Conservation (phyloP, 805 yeast genomes). For the Candida argentea region DNA sequence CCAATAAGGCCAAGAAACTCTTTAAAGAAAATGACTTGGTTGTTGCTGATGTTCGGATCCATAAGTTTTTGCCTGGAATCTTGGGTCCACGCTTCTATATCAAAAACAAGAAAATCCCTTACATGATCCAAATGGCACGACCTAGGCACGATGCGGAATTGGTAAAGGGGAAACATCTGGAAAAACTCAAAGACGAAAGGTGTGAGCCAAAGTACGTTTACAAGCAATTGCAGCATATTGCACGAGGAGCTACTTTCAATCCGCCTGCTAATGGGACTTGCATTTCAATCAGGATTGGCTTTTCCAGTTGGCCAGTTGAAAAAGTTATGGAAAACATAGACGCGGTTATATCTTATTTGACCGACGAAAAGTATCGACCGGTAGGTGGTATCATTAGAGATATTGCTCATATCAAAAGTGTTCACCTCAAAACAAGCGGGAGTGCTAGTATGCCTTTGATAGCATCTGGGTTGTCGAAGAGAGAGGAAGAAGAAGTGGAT, state of each 20-base stretch:
- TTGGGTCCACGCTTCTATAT: constrained; percentile 54
- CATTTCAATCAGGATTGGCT: constrained; percentile 51
- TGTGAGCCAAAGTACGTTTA: constrained; percentile 58
- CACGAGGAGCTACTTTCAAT: constrained; percentile 47
- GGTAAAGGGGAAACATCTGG: constrained; percentile 18
- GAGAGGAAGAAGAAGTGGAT: constrained; percentile 9
- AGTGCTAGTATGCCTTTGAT: constrained; percentile 56
- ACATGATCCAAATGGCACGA: constrained; percentile 50
- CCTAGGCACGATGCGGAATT: constrained; percentile 28
- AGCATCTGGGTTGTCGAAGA: constrained; percentile 4
- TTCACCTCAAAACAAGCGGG: constrained; percentile 56
- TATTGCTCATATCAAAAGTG: constrained; percentile 34
- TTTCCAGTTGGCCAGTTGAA: constrained; percentile 31
- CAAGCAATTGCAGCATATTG: constrained; percentile 55
- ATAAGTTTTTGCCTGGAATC: constrained; percentile 46
- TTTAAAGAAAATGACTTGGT: constrained; percentile 57
- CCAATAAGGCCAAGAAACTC: constrained; percentile 36
- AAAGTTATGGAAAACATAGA: constrained; percentile 44
- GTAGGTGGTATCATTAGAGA: constrained; percentile 49
- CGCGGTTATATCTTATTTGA: constrained; percentile 40
- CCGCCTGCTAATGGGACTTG: constrained; percentile 57
- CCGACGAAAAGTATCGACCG: constrained; percentile 34
- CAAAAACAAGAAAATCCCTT: constrained; percentile 58
- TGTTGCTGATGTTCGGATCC: constrained; percentile 60
- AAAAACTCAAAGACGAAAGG: constrained; percentile 42